Base-by-base conservation (phyloP, 306 rosid genomes). In the Comarum palustre region DNA sequence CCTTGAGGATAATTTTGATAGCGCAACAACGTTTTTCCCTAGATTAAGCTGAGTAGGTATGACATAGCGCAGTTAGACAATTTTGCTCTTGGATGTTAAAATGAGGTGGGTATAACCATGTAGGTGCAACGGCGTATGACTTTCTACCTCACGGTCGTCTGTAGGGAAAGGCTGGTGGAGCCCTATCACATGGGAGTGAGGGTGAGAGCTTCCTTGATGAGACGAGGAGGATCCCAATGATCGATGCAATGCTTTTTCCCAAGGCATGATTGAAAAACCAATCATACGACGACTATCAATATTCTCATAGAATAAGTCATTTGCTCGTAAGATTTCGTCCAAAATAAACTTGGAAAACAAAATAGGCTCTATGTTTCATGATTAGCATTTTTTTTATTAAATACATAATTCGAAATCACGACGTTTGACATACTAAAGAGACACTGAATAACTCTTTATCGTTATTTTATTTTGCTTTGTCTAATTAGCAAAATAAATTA, bases 101-200 rank as follows among this genome's bases (percentile, higher is more conserved):
- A 55, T 24, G 62, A 24, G 64, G 38, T 27, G 63, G 64, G n/a
- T 38, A 14, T 22, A 38, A 13, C 39, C 25, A 71, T 54, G 54
- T 41, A 82, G 92, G 96, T 87, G 48, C 80, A 77, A 75, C 77
- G 77, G 81, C 88, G 83, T 71, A 80, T 69, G 61, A 38, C 84
- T 67, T 50, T 41, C 90, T 80, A 84, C 87, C 82, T 76, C 75
- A 77, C 25, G 66, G 73, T 81, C 78, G 72, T 73, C 74, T 71
- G 38, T 13, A 34, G 47, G 41, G 47, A 60, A 64, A 58, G 43
- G 36, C 54, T 16, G 85, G 88, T 86, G 92, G 90, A 84, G 79
- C 90, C 92, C 68, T 51, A 58, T 82, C 92, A 85, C 89, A 80
- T 90, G 96, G 68, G 67, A 45, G 43, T 48, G 65, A 15, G 68